These are phyloP conservation scores for Kwoniella dendrophila DNA, from an alignment of 768 basidiomycete genomes.

Conservation along the genomic window DNA sequence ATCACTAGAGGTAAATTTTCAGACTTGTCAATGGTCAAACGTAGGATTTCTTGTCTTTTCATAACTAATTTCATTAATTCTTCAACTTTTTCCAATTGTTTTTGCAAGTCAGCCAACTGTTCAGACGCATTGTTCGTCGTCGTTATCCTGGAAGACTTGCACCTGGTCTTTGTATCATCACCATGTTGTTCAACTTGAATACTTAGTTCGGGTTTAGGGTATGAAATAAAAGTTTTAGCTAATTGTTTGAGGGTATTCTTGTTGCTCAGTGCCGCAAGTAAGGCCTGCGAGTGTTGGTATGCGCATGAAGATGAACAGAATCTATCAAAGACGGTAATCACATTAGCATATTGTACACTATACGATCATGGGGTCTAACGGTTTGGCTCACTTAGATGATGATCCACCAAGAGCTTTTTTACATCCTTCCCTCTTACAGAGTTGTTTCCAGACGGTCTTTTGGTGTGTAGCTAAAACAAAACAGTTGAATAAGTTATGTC, in stretches of 20 bases:
- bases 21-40: conserved; percentile 17
- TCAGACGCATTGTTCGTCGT: not conserved
- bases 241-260: conserved; percentile 39
- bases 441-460: conserved; percentile 30
- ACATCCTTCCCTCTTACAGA: conserved; percentile 38
- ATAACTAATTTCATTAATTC: conserved; percentile 18
- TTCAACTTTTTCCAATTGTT: conserved; percentile 25
- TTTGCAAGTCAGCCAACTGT: conserved; percentile 13
- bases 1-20: conserved; percentile 9
- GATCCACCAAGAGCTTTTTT: conserved; percentile 25
- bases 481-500: not conserved
- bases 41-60: conserved; percentile 29
- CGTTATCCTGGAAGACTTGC: not conserved
- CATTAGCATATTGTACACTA: not conserved
- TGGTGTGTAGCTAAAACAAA: conserved; percentile 27
- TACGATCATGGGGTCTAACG: not conserved
- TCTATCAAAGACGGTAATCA: conserved; percentile 11
- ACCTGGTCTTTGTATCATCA: not conserved
- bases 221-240: conserved; percentile 26
- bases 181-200: conserved; percentile 22
- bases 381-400: conserved; percentile 36
- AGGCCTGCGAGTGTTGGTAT: conserved; percentile 27
- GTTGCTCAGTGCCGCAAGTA: conserved; percentile 31
- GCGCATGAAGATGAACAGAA: conserved; percentile 44
- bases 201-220: conserved; percentile 30